Percentiles rank a stretch among this genome's conserved stretches.
Conservation (phyloP, 148 eudicot species). For the Silene conica region DNA sequence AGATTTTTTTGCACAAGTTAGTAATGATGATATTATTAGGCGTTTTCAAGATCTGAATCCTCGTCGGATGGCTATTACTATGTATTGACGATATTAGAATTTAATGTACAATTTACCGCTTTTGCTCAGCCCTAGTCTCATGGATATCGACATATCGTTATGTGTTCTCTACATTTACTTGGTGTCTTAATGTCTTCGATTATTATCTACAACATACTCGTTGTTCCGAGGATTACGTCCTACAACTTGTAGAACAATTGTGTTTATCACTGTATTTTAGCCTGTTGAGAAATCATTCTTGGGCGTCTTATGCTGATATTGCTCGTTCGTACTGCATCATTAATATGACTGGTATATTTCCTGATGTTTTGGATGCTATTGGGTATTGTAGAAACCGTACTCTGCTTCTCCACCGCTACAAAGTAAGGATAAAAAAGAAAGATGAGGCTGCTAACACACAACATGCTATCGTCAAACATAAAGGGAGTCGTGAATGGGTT, state of each 20-base stretch:
- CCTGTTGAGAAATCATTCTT: neutral
- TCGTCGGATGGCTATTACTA: too few relatives aligned
- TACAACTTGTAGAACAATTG: neutral
- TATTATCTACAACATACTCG: too few relatives aligned
- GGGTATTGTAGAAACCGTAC: neutral
- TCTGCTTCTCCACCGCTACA: neutral
- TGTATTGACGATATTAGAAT: too few relatives aligned
- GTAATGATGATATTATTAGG: too few relatives aligned
- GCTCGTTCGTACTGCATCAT: neutral
- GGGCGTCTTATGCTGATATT: neutral
- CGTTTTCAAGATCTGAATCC: too few relatives aligned
- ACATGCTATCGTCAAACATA: constrained; percentile 89
- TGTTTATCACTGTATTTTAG: neutral
- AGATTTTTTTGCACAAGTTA: too few relatives aligned
- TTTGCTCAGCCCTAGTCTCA: too few relatives aligned
- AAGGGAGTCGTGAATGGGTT: constrained; percentile 83
- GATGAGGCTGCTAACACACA: constrained; percentile 94
- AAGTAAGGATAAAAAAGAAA: neutral
- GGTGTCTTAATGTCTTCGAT: too few relatives aligned
- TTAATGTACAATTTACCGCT: too few relatives aligned
- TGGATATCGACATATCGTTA: too few relatives aligned
- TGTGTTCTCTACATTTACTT: too few relatives aligned
- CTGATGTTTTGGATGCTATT: neutral
- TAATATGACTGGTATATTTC: neutral
- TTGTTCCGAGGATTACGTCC: too few relatives aligned